Percentiles rank a stretch among this genome's conserved stretches.
phyloP scores from a whole-genome alignment of 2,329 filamentous ascomycete species.

The Niveomyces coronatus region DNA sequence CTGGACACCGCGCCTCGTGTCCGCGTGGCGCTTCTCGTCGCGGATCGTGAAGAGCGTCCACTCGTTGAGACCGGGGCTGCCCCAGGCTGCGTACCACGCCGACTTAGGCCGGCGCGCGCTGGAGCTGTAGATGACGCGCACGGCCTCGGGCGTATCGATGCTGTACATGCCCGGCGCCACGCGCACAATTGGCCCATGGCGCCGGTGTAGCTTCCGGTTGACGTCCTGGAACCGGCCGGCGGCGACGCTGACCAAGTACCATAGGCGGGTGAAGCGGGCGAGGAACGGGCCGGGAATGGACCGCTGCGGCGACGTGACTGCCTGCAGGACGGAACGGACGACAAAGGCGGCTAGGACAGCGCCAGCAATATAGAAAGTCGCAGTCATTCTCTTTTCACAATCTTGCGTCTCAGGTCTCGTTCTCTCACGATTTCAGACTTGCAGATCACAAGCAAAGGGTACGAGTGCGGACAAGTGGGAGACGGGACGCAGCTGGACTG shows the following conservation, averaged over 20 bases:
- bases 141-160: slow-evolving; percentile 25
- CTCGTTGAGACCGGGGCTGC: slow-evolving; percentile 14
- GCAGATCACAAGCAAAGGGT: no score
- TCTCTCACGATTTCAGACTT: no score
- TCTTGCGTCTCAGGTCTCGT: no score
- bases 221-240: slow-evolving; percentile 27
- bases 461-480: no score
- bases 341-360: background rate
- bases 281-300: slow-evolving; percentile 33
- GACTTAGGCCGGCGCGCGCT: slow-evolving; percentile 21
- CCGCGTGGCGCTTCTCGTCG: slow-evolving; percentile 26
- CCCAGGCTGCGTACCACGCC: slow-evolving; percentile 18
- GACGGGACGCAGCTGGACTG: no score
- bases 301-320: slow-evolving; percentile 22
- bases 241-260: slow-evolving; percentile 29
- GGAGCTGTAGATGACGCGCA: slow-evolving; percentile 30
- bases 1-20: slow-evolving; percentile 29
- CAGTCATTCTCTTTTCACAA: no score
- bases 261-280: slow-evolving; percentile 32
- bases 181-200: slow-evolving; percentile 30
- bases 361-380: background rate
- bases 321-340: background rate
- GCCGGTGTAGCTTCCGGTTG: slow-evolving; percentile 28
- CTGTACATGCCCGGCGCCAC: slow-evolving; percentile 31
- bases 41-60: slow-evolving; percentile 23